Evolutionary conservation across 768 basidiomycete genomes (phyloP), one percentile per base, ranked within the genome.

Genomic region (Mycena venus): DNA sequence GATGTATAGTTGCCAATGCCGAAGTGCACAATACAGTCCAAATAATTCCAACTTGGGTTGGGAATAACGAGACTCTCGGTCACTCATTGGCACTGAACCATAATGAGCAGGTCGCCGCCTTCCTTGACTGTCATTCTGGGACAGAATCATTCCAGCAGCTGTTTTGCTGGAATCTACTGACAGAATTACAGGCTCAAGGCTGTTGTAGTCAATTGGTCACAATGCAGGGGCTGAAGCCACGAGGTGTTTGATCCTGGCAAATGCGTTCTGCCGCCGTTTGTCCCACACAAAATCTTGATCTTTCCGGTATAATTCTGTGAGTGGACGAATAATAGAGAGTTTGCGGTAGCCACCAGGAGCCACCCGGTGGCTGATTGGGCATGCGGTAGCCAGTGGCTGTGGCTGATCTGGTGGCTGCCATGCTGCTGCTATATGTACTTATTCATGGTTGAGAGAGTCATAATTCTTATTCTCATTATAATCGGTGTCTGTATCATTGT

Each of bases 161-260:
- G 82, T 80, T 2, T 65, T 23, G 14, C 78, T 81, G 0, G 82
- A 80, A 70, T 87, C 83, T 0, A 86, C 85, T 4, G 83, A 76
- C 0, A 86, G 53, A 15, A 82, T 80, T 5, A 85, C 76, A 5
- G 77, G 74, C 5, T 62, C 32, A 1, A 76, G 64, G 0, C 79
- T 82, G 6, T 42, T 19, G 58, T 86, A 86, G 60, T 86, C 79
- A 34, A 86, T 82, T 0, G 83, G 77, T 3, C 72, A 40, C 5
- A 85, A 62, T 1, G 79, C 81, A 9, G 84, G 82, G 5, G 74
- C 64, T 21, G 42, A 23, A 0, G 58, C 34, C 8, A 80, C 65
- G 17, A 56, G 31, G 5, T 53, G 25, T n/a, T 80, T 80, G 1
- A 80, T 15, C 11, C 38, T 34, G 1, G 79, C 51, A 58, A 84